Conservation (phyloP, 108 stramenopile genomes). For the Poteriospumella lacustris region DNA sequence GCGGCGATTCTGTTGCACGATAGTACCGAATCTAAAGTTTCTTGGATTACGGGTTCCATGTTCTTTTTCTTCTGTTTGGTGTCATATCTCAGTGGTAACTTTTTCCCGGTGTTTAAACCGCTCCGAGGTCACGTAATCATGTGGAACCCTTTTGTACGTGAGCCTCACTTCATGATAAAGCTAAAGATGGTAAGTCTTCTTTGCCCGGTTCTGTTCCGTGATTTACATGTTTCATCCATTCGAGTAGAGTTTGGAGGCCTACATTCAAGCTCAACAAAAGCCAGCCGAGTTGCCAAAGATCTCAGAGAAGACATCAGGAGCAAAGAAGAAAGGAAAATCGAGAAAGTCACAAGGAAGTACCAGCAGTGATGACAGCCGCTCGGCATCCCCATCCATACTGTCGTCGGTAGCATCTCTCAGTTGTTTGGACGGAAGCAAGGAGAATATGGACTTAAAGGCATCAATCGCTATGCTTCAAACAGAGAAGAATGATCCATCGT, state of each 20-base stretch:
- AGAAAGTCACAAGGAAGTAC: too few species aligned
- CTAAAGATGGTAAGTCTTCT: conserved; percentile 1
- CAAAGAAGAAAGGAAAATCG: too few species aligned
- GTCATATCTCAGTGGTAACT: conserved; percentile 18
- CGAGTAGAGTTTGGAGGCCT: too few species aligned
- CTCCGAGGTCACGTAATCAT: background rate
- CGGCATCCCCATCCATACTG: too few species aligned
- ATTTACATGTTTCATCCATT: too few species aligned
- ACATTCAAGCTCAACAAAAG: too few species aligned
- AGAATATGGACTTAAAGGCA: background rate
- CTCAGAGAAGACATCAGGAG: too few species aligned
- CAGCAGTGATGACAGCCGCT: too few species aligned
- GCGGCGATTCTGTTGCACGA: conserved; percentile 12
- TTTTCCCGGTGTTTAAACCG: background rate
- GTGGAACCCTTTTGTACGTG: conserved; percentile 21
- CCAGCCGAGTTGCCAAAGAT: too few species aligned
- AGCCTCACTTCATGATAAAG: conserved; percentile 11
- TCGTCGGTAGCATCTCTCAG: too few species aligned
- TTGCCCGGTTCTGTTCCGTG: too few species aligned
- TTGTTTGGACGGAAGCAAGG: too few species aligned
- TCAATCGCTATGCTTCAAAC: background rate
- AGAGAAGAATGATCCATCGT: background rate
- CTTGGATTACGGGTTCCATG: conserved; percentile 1
- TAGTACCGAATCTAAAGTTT: conserved; percentile 1
- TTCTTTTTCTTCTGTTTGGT: conserved; percentile 19